These are phyloP conservation scores for Aciculosporium take DNA, from an alignment of 2,329 filamentous ascomycete species.

Conservation along the genomic window DNA sequence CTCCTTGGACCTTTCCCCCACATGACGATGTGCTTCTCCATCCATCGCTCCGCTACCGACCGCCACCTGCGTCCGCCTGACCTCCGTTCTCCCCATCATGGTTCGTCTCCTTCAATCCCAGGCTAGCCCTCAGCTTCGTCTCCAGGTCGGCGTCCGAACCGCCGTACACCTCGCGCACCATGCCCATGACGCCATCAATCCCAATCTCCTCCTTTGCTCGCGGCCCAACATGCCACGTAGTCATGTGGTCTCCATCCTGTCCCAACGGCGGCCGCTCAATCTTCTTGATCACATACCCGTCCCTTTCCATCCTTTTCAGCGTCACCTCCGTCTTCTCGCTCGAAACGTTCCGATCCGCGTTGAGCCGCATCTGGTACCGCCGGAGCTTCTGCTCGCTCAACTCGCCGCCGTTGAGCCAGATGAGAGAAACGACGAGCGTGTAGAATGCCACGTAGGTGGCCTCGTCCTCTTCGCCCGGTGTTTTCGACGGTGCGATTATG, in stretches of 20 bases:
- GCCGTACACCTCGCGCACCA: slow-evolving; percentile 51
- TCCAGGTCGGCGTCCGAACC: slow-evolving; percentile 40
- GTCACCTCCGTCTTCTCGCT: slow-evolving; percentile 62
- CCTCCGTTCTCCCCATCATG: slow-evolving; percentile 13
- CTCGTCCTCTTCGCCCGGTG: slow-evolving; percentile 53
- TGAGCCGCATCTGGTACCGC: slow-evolving; percentile 59
- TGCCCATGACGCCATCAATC: slow-evolving; percentile 54
- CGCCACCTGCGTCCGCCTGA: slow-evolving; percentile 6
- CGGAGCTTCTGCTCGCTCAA: slow-evolving; percentile 68
- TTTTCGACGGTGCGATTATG: slow-evolving; percentile 54
- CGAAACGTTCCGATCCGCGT: slow-evolving; percentile 61
- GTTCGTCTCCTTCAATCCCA: slow-evolving; percentile 33
- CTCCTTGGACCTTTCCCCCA: no score
- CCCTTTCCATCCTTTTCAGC: slow-evolving; percentile 59
- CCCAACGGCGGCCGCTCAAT: slow-evolving; percentile 44
- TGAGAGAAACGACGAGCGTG: slow-evolving; percentile 63
- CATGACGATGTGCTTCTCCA: no score
- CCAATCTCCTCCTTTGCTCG: slow-evolving; percentile 77
- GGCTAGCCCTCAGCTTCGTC: slow-evolving; percentile 44
- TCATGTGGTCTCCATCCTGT: slow-evolving; percentile 54
- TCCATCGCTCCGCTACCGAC: neutral
- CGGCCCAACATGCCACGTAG: slow-evolving; percentile 75
- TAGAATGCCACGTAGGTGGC: slow-evolving; percentile 72
- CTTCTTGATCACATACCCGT: slow-evolving; percentile 69
- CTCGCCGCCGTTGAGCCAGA: slow-evolving; percentile 57